Evolutionary conservation across 2,329 filamentous ascomycete species (phyloP).

Genomic region (Paraconiothyrium brasiliense): DNA sequence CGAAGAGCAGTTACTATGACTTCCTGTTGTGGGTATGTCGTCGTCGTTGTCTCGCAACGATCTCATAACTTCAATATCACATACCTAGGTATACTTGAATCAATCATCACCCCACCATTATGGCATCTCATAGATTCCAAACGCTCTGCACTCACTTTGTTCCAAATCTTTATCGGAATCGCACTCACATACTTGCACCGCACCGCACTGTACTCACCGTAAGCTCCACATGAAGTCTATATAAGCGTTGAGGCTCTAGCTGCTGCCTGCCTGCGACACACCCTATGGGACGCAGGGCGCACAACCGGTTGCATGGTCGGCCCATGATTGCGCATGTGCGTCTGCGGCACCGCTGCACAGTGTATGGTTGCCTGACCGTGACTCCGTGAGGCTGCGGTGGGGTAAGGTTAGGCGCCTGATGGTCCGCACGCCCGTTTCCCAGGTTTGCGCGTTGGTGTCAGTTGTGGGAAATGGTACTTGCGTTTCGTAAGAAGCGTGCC

Average conservation of each 20-base stretch:
- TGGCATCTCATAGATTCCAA: too few species aligned
- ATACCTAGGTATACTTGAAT: too few species aligned
- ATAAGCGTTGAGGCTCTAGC: conserved; percentile 5
- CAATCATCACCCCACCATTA: too few species aligned
- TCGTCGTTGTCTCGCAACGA: neutral
- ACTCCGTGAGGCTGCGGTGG: neutral
- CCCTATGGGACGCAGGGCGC: neutral
- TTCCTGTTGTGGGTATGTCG: neutral
- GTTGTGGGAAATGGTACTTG: too few species aligned
- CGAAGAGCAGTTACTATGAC: neutral
- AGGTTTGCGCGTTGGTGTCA: neutral
- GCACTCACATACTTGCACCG: too few species aligned
- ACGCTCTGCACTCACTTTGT: too few species aligned
- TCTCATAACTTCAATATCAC: too few species aligned
- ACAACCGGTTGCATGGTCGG: neutral
- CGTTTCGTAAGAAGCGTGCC: too few species aligned
- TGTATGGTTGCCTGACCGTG: neutral
- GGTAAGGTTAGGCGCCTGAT: conserved; percentile 1
- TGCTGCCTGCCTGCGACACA: neutral
- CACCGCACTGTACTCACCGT: neutral
- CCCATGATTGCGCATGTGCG: neutral
- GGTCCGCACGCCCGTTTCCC: neutral
- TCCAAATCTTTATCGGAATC: too few species aligned
- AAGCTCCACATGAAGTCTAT: neutral
- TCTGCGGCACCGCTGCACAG: conserved; percentile 1